Evolutionary conservation across 129 eudicot species (phyloP), one percentile per base, ranked within the genome.

Genomic region (Calendula officinalis): DNA sequence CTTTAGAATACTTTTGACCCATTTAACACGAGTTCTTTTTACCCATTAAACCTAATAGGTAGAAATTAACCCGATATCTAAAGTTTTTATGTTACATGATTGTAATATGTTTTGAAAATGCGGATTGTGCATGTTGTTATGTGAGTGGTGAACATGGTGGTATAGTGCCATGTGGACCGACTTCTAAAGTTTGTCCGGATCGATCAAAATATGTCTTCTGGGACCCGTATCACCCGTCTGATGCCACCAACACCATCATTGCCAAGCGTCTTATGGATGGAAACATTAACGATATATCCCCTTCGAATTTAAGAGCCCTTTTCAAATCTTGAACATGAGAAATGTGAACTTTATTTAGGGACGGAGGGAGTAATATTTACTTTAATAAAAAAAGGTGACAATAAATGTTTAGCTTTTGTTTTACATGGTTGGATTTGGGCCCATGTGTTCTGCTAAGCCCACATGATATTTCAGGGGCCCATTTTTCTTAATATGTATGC

Each of bases 171-270:
- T 88, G 99, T 63, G 84, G 92, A 12, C 89, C 92, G n/a, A 11
- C 79, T 1, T 88, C 96, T 0, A 82, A 69, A 68, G 77, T 85
- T 33, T 94, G 99, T 60, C 63, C 46, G 0, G 88, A 88, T 69
- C 77, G 95, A 70, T 88, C 95, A 7, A 94, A 88, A 60, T 88
- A 81, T 34, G 89, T 88, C 3, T 94, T 94, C 35, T 88, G 99
- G 99, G 99, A 94, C 71, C 80, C 97, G 3, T 94, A 83, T 59
- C 99, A 94, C 65, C 99, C 99, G 0, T 55, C 92, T 3, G 95
- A 94, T 35, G 90, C 97, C 47, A 47, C 92, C 33, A 94, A 88
- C 34, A 10, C 4, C 1, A 62, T 88, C 63, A 73, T 83, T 37
- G 91, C 95, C 14, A 74, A 56, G n/a, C 87, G 88, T 9, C 67